Conservation (phyloP, 2,329 filamentous ascomycete species). For the Dothistroma pini region DNA sequence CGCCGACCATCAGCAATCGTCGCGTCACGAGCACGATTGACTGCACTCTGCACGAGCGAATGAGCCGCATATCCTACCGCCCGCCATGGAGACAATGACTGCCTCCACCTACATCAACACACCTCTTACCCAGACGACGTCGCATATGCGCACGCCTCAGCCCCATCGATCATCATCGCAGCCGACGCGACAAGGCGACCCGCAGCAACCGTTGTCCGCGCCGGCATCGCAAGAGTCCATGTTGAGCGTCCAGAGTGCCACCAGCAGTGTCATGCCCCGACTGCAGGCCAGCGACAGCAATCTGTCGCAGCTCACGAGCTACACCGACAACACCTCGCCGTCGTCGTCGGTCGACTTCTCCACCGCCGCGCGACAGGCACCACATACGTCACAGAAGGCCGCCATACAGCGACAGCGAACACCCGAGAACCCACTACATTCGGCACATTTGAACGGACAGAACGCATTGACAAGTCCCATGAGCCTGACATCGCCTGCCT, state of each 20-base stretch:
- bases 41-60: not conserved
- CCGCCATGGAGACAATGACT: conserved; percentile 21
- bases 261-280: conserved; percentile 20
- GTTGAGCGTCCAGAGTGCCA: conserved; percentile 26
- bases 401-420: conserved; percentile 14
- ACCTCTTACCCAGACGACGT: conserved; percentile 11
- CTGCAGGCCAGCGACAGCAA: conserved; percentile 26
- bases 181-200: conserved; percentile 26
- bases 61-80: not conserved
- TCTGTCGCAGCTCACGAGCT: conserved; percentile 30
- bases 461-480: conserved; percentile 37
- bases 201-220: conserved; percentile 24
- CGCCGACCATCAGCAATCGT: not conserved
- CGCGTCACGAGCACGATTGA: not conserved
- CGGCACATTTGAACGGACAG: conserved; percentile 23
- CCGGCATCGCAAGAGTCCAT: conserved; percentile 33
- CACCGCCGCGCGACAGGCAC: conserved; percentile 5
- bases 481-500: conserved; percentile 39
- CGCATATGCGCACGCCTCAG: conserved; percentile 14
- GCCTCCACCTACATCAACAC: conserved; percentile 13
- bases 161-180: conserved; percentile 9
- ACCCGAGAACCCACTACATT: conserved; percentile 16
- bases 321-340: conserved; percentile 32
- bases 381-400: conserved; percentile 7
- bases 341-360: conserved; percentile 17